Evolutionary conservation across 2,329 filamentous ascomycete genomes (phyloP).

Genomic region (Trichoderma sp.): DNA sequence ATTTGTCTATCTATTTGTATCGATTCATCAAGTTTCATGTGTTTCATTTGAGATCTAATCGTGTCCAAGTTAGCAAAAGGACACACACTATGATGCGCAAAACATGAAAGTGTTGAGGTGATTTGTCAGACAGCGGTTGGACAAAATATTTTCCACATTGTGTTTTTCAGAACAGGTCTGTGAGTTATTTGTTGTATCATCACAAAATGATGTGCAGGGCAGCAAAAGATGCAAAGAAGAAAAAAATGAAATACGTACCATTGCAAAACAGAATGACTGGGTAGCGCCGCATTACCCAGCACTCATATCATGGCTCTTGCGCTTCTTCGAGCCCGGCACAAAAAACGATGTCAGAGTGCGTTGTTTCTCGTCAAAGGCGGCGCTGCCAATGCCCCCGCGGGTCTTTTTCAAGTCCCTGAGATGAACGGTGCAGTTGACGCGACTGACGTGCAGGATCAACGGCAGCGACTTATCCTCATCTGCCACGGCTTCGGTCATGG

Average conservation of each 20-base stretch:
- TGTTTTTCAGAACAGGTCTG: conserved; percentile 78
- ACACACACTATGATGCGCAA: conserved; percentile 4
- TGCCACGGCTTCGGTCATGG: neutral
- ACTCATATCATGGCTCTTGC: conserved; percentile 6
- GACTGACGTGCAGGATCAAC: conserved; percentile 49
- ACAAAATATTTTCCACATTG: conserved; percentile 67
- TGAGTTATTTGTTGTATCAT: conserved; percentile 68
- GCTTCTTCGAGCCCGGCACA: conserved; percentile 27
- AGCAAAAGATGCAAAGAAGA: conserved; percentile 10
- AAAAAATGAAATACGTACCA: conserved; percentile 40
- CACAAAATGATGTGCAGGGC: conserved; percentile 44
- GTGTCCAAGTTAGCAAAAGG: conserved; percentile 9
- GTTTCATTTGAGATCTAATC: neutral
- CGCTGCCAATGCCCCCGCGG: conserved; percentile 76
- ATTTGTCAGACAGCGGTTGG: conserved; percentile 77
- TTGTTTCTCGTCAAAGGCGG: conserved; percentile 72
- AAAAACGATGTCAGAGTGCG: conserved; percentile 78
- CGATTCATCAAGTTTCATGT: neutral
- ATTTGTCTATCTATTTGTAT: conserved; percentile 5
- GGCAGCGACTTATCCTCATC: conserved; percentile 30
- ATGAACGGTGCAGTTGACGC: conserved; percentile 70
- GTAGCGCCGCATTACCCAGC: neutral
- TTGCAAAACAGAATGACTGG: neutral
- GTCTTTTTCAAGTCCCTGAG: conserved; percentile 74
- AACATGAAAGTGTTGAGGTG: neutral